Base-by-base conservation (phyloP, 2,329 filamentous ascomycete species). In the Talaromyces sp. region DNA sequence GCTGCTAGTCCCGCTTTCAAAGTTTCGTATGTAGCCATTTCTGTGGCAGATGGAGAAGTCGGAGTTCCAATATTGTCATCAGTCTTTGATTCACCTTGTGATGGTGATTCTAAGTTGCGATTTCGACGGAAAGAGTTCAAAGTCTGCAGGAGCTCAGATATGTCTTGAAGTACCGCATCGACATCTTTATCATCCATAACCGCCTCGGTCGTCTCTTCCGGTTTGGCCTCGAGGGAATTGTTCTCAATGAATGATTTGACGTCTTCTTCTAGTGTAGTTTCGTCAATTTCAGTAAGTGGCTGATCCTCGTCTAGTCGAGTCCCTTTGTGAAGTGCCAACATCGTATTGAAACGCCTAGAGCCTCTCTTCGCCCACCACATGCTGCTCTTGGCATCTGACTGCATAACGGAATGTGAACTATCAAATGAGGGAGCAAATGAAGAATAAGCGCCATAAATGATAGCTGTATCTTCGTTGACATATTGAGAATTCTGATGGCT, bases 1-100 rank as follows among this genome's bases (percentile, higher is more conserved):
- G 93, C 80, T 0, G 87, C 82, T 22, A 97, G 81, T 73, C 93
- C 91, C 3, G 88, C 85, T 73, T 90, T 92, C 61, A 97, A 83
- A 31, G 89, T 84, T 68, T 92, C 84, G 74, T 96, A 96, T 0
- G 85, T 79, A 45, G 81, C 80, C 43, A 82, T 75, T 69, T 89
- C 87, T 35, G 84, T 82, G 19, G 82, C 77, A 0, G 85, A 85
- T 5, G 87, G 87, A 1, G 77, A 79, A 10, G 81, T 80, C 33
- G 69, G 22, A 22, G 66, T 52, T 39, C 22, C 61, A 22, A n/a
- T 35, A 25, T 63, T 62, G 25, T 31, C 39, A n/a, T 39, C 49
- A 15, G 19, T 52, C 22, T 59, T 66, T 31, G 60, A 59, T 35
- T 62, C 64, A 37, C 54, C 61, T 49, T 47, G 56, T 11, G 56